Evolutionary conservation across 2,329 filamentous ascomycete genomes (phyloP).

Genomic region (Exophiala calicioides): DNA sequence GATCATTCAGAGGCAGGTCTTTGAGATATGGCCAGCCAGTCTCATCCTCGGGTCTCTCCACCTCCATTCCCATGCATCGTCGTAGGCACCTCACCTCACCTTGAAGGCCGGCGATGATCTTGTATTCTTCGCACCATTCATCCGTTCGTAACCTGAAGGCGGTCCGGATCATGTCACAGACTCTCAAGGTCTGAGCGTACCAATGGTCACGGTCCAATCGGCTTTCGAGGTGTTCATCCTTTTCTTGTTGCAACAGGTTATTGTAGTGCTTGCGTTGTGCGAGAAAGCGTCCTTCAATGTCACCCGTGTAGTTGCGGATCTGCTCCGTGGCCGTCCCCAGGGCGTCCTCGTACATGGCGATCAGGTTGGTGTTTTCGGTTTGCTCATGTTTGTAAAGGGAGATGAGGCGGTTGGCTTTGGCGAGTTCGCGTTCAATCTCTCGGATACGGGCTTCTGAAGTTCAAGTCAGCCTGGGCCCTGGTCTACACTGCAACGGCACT

Average conservation of each 20-base stretch:
- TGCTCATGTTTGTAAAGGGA: conserved; percentile 50
- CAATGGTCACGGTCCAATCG: conserved; percentile 53
- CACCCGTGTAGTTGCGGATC: conserved; percentile 53
- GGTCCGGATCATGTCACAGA: conserved; percentile 51
- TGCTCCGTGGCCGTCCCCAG: conserved; percentile 52
- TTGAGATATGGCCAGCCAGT: conserved; percentile 52
- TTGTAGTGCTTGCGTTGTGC: conserved; percentile 52
- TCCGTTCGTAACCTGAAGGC: conserved; percentile 51
- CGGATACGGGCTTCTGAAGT: conserved; percentile 47
- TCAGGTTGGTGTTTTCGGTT: conserved; percentile 49
- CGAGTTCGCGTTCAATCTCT: conserved; percentile 51
- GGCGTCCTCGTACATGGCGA: conserved; percentile 50
- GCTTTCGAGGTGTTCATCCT: conserved; percentile 50
- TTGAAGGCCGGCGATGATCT: conserved; percentile 49
- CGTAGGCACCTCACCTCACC: conserved; percentile 52
- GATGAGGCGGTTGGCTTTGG: conserved; percentile 45
- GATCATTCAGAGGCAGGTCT: conserved; percentile 39
- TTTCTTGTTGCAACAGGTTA: conserved; percentile 51
- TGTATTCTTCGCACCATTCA: conserved; percentile 48
- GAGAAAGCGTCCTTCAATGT: conserved; percentile 51
- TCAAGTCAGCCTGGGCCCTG: conserved; percentile 2
- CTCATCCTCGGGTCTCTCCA: conserved; percentile 51
- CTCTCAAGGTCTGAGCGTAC: conserved; percentile 50
- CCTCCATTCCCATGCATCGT: conserved; percentile 50
- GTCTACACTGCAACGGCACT: conserved; percentile 5